Conservation (phyloP, 371 early-diverging fungal species). For the Mortierella sp. region DNA sequence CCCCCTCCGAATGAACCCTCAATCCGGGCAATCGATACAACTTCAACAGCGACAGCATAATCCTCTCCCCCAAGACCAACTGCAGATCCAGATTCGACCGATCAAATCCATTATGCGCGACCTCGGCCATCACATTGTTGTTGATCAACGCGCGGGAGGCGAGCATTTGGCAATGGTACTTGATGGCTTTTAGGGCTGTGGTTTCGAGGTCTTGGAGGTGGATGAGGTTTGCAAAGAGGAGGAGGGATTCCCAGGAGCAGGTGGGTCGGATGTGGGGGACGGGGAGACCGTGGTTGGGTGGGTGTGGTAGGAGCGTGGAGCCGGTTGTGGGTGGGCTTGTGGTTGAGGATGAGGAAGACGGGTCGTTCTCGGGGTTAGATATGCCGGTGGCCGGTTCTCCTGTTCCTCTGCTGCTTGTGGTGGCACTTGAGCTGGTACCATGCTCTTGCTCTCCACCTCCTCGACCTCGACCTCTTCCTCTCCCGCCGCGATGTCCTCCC, state of each 20-base stretch:
- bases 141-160: conserved; percentile 6
- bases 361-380: neutral
- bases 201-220: conserved; percentile 10
- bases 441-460: no score
- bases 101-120: conserved; percentile 17
- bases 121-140: conserved; percentile 6
- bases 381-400: neutral
- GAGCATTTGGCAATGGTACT: conserved; percentile 32
- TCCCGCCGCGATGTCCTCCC: neutral
- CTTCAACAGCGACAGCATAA: conserved; percentile 17
- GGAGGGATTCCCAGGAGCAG: conserved; percentile 31
- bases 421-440: neutral
- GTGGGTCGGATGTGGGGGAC: neutral
- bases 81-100: conserved; percentile 30
- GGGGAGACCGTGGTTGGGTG: neutral
- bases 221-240: neutral
- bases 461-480: neutral
- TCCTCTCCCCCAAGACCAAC: conserved; percentile 25
- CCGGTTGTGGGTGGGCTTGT: neutral
- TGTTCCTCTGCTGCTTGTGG: neutral
- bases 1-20: neutral
- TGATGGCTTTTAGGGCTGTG: conserved; percentile 21
- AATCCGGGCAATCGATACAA: conserved; percentile 11
- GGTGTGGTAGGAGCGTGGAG: no score
- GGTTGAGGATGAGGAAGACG: neutral